phyloP scores from a whole-genome alignment of 176 grass and related monocot genomes.

The Lolium multiflorum region DNA sequence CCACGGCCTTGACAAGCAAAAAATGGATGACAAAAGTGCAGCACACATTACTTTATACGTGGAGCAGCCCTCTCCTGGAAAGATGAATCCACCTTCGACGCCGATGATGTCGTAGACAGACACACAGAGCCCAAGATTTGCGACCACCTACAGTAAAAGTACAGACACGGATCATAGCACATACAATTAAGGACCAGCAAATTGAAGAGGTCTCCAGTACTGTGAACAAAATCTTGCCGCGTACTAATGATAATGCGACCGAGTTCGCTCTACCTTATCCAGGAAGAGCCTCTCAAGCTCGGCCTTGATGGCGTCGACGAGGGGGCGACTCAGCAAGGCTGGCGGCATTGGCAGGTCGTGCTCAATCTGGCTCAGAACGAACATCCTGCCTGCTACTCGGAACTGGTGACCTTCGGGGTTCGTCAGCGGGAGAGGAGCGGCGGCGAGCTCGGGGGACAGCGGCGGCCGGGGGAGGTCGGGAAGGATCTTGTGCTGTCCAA shows the following conservation, averaged over 20 bases:
- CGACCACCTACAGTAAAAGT: constrained; percentile 56
- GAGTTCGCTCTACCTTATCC: constrained; percentile 63
- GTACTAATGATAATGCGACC: neutral
- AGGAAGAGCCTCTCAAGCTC: constrained; percentile 84
- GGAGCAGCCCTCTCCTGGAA: constrained; percentile 75
- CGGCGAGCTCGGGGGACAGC: neutral
- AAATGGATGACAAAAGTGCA: constrained; percentile 5
- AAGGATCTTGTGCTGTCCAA: neutral
- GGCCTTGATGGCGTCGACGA: constrained; percentile 66
- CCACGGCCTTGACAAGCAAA: neutral
- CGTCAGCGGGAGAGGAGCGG: neutral
- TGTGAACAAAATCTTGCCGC: neutral
- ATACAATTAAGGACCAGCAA: neutral
- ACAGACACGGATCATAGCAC: neutral
- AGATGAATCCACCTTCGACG: constrained; percentile 78
- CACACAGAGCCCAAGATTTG: constrained; percentile 79
- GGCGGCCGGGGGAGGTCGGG: neutral
- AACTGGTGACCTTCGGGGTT: no score
- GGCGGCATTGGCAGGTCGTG: constrained; percentile 82
- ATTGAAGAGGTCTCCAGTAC: neutral
- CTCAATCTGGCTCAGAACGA: constrained; percentile 75
- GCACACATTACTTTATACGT: constrained; percentile 69
- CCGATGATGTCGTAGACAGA: constrained; percentile 78
- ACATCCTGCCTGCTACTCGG: constrained; percentile 54
- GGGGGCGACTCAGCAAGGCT: constrained; percentile 67